A percentile compares a stretch with the other conserved stretches of the same genome.
Evolutionary conservation across 805 yeast genomes (phyloP).

Genomic region (Cyberlindnera nakhonratchasimensis): DNA sequence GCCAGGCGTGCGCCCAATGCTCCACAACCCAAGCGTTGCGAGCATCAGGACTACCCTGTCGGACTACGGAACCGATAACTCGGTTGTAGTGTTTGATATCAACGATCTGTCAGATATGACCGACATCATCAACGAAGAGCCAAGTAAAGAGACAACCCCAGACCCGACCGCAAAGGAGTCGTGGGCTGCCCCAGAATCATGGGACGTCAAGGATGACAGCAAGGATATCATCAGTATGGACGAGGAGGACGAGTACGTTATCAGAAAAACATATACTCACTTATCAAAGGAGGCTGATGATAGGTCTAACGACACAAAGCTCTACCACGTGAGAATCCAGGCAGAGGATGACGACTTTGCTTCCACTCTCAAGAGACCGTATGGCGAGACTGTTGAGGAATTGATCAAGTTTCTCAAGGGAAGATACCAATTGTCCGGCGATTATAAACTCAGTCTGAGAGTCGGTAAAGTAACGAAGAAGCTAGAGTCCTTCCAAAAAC

Average conservation of each 20-base stretch:
- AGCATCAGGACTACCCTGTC: constrained; percentile 14
- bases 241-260: constrained; percentile 35
- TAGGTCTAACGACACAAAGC: constrained; percentile 22
- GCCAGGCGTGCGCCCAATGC: constrained; percentile 1
- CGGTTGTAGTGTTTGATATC: constrained; percentile 36
- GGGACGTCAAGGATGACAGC: constrained; percentile 48
- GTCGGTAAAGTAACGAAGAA: constrained; percentile 76
- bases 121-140: constrained; percentile 38
- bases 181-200: constrained; percentile 60
- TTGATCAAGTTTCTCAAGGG: constrained; percentile 66
- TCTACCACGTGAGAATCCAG: constrained; percentile 64
- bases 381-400: constrained; percentile 74
- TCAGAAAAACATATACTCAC: constrained; percentile 32
- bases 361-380: constrained; percentile 71
- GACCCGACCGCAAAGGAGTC: constrained; percentile 17
- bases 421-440: constrained; percentile 70
- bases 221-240: constrained; percentile 21
- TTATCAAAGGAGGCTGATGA: constrained; percentile 29
- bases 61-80: constrained; percentile 23
- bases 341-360: constrained; percentile 82
- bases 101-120: constrained; percentile 48
- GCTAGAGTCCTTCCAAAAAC: constrained; percentile 67
- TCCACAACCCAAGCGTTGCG: constrained; percentile 15
- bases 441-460: constrained; percentile 69
- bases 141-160: constrained; percentile 9